Conservation (phyloP, 495 filamentous ascomycete species). For the Daldinia bambusicola region DNA sequence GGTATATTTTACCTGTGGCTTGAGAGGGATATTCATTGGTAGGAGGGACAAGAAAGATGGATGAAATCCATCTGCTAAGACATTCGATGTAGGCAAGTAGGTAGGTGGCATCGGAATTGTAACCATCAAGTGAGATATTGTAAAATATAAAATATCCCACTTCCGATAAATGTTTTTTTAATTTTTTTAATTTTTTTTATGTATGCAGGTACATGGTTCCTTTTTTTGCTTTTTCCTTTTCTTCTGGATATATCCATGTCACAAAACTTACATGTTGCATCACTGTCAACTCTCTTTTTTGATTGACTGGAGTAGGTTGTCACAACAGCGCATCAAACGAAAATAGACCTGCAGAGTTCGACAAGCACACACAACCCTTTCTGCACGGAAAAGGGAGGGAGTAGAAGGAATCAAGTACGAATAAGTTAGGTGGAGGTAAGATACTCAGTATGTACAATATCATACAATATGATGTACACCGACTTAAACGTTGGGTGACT, state of each 20-base stretch:
- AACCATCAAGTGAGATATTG: slow-evolving; percentile 10
- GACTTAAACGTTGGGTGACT: slow-evolving; percentile 1
- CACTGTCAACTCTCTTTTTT: slow-evolving; percentile 14
- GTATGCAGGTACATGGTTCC: slow-evolving; percentile 36
- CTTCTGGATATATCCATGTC: background rate
- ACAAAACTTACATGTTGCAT: slow-evolving; percentile 6
- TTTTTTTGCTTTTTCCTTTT: too few relatives aligned
- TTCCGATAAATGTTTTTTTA: slow-evolving; percentile 10
- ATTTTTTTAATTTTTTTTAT: slow-evolving; percentile 3
- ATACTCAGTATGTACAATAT: background rate
- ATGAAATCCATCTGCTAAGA: slow-evolving; percentile 1
- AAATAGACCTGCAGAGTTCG: slow-evolving; percentile 36
- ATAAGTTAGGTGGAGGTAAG: background rate
- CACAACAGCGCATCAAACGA: slow-evolving; percentile 36
- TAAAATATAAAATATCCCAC: slow-evolving; percentile 6
- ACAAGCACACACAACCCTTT: slow-evolving; percentile 17
- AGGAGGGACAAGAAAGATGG: background rate
- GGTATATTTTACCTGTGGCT: background rate
- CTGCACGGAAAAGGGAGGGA: slow-evolving; percentile 43
- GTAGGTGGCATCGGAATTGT: background rate
- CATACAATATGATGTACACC: background rate
- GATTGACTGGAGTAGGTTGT: slow-evolving; percentile 26
- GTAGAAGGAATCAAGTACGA: background rate
- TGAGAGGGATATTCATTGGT: background rate
- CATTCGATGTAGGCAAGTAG: slow-evolving; percentile 1